These are phyloP conservation scores for Benincasa hispida DNA, from an alignment of 306 rosid genomes.

Conservation along the genomic window DNA sequence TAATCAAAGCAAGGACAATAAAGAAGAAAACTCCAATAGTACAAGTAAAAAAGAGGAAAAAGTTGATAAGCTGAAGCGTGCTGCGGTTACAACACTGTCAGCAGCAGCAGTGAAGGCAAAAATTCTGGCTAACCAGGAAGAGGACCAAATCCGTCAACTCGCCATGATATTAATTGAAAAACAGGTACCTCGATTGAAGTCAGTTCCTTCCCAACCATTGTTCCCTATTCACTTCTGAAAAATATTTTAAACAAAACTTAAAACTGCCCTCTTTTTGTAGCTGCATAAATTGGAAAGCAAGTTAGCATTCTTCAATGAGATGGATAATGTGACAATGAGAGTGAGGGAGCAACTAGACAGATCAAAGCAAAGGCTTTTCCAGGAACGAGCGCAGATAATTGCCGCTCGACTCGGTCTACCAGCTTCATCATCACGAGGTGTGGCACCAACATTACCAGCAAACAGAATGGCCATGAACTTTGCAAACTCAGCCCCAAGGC, in stretches of 20 bases:
- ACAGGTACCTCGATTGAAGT: conserved; percentile 43
- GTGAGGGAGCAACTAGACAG: conserved; percentile 73
- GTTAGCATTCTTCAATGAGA: conserved; percentile 55
- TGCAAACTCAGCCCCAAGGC: conserved; percentile 52
- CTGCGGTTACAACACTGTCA: conserved; percentile 69
- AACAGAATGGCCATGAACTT: conserved; percentile 40
- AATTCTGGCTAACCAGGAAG: conserved; percentile 77
- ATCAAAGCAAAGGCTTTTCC: conserved; percentile 80
- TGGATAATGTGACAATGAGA: conserved; percentile 63
- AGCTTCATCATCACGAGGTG: conserved; percentile 49
- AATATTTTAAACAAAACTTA: conserved; percentile 8
- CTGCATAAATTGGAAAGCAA: conserved; percentile 74
- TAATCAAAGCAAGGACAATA: conserved; percentile 27
- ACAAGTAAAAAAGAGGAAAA: conserved; percentile 26
- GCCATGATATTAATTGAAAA: conserved; percentile 60
- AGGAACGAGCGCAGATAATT: conserved; percentile 78
- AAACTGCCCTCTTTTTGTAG: conserved; percentile 29
- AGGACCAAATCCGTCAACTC: conserved; percentile 69
- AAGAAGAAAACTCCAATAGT: conserved; percentile 16
- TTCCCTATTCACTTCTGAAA: neutral
- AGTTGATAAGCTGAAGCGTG: conserved; percentile 50
- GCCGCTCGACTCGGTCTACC: conserved; percentile 68
- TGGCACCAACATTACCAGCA: conserved; percentile 37
- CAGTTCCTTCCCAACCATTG: neutral
- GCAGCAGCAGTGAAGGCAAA: conserved; percentile 88